phyloP scores from a whole-genome alignment of 2,329 filamentous ascomycete species.

The Epichloe baconii region DNA sequence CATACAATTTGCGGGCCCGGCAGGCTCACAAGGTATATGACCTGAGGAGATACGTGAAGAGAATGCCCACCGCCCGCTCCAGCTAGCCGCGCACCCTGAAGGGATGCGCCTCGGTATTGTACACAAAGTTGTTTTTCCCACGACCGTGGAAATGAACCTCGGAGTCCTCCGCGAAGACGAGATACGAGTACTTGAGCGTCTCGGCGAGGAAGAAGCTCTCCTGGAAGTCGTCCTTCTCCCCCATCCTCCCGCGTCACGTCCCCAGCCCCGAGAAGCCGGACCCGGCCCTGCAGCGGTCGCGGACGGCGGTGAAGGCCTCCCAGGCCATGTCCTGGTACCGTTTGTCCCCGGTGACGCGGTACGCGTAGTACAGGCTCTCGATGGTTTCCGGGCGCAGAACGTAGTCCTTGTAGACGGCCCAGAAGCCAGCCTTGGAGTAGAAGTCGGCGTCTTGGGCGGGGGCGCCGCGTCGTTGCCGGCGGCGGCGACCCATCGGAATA shows the following conservation, averaged over 20 bases:
- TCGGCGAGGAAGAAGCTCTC: slow-evolving; percentile 85
- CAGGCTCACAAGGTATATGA: neutral
- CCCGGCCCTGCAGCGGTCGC: slow-evolving; percentile 45
- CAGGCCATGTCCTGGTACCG: slow-evolving; percentile 79
- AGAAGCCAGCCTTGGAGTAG: slow-evolving; percentile 42
- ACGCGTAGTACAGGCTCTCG: slow-evolving; percentile 79
- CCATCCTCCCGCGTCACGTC: slow-evolving; percentile 54
- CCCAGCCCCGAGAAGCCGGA: slow-evolving; percentile 53
- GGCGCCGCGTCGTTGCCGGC: slow-evolving; percentile 23
- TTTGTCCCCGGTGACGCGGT: slow-evolving; percentile 58
- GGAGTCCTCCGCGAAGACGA: slow-evolving; percentile 53
- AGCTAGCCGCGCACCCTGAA: slow-evolving; percentile 13
- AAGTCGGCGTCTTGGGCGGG: slow-evolving; percentile 49
- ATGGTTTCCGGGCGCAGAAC: slow-evolving; percentile 68
- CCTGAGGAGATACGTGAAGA: neutral
- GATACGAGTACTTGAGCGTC: slow-evolving; percentile 71
- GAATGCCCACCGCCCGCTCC: neutral
- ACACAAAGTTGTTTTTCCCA: slow-evolving; percentile 31
- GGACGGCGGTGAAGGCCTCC: slow-evolving; percentile 61
- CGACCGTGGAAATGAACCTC: slow-evolving; percentile 38
- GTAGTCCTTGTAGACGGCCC: slow-evolving; percentile 31
- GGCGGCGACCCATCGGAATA: slow-evolving; percentile 47
- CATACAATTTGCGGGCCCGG: too few relatives aligned
- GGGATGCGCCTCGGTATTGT: slow-evolving; percentile 37
- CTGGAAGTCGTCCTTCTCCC: slow-evolving; percentile 58